Percentiles rank a stretch among this genome's conserved stretches.
Evolutionary conservation across 495 filamentous ascomycete genomes (phyloP).

Genomic region (Antarctomyces pellizariae): DNA sequence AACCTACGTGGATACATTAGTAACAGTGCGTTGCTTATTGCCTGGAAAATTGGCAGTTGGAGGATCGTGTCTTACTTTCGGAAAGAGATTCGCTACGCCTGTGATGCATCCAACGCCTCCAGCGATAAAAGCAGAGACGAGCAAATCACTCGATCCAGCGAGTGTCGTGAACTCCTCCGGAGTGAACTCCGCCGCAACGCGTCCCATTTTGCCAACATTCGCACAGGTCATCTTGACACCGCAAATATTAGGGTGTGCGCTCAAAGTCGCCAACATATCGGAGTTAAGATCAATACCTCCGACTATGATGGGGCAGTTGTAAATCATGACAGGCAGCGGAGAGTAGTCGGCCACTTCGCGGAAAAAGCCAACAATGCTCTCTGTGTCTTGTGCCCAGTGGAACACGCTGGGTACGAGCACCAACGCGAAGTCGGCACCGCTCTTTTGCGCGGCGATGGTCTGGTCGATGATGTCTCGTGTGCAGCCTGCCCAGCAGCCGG

Average conservation of each 20-base stretch:
- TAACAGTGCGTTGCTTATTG: too few relatives aligned
- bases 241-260: constrained; percentile 15
- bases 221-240: constrained; percentile 18
- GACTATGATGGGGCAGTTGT: constrained; percentile 14
- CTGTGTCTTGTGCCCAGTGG: constrained; percentile 9
- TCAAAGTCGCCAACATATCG: constrained; percentile 12
- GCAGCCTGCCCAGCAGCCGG: constrained; percentile 11
- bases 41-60: too few relatives aligned
- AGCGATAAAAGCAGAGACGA: constrained; percentile 11
- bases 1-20: too few relatives aligned
- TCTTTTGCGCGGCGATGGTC: constrained; percentile 12
- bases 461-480: constrained; percentile 12
- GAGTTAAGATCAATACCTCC: constrained; percentile 14
- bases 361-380: constrained; percentile 9
- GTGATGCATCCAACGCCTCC: constrained; percentile 13
- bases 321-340: constrained; percentile 13
- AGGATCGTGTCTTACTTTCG: constrained; percentile 3
- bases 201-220: constrained; percentile 12
- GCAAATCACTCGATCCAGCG: constrained; percentile 13
- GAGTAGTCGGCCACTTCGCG: constrained; percentile 10
- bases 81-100: constrained; percentile 14
- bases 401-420: constrained; percentile 14
- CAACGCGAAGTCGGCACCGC: constrained; percentile 16
- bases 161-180: constrained; percentile 10
- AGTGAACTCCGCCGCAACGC: constrained; percentile 6